Conservation (phyloP, 352 stramenopile genomes). For the Phytophthora litchii region DNA sequence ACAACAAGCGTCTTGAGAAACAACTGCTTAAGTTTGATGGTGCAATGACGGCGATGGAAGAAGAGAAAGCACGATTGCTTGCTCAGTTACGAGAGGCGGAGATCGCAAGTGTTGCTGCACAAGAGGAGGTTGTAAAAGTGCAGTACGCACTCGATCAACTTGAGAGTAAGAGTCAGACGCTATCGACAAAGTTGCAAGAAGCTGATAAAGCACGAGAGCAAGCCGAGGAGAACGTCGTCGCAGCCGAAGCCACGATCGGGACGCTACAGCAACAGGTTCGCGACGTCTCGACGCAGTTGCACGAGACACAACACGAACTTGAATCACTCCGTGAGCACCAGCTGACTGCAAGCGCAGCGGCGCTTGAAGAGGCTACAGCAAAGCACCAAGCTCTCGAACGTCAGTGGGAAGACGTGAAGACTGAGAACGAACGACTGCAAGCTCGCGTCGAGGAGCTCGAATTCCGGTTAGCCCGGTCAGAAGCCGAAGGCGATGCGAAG, state of each 20-base stretch:
- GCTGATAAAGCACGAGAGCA: constrained; percentile 37
- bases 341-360: constrained; percentile 48
- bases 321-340: constrained; percentile 50
- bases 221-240: constrained; percentile 32
- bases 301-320: constrained; percentile 54
- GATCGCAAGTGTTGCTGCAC: constrained; percentile 40
- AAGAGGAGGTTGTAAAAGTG: constrained; percentile 38
- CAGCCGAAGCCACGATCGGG: constrained; percentile 43
- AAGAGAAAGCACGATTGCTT: constrained; percentile 50
- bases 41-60: constrained; percentile 54
- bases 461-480: constrained; percentile 42
- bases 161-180: constrained; percentile 33
- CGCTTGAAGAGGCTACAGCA: constrained; percentile 47
- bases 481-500: constrained; percentile 43
- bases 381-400: constrained; percentile 68
- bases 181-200: constrained; percentile 34
- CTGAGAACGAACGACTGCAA: constrained; percentile 65
- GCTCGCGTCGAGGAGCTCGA: constrained; percentile 68
- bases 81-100: constrained; percentile 52
- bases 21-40: constrained; percentile 54
- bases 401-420: constrained; percentile 54
- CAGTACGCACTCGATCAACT: constrained; percentile 43
- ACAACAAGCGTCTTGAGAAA: constrained; percentile 46
- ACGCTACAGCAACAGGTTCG: constrained; percentile 64
- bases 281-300: constrained; percentile 61